Conservation (phyloP, 768 basidiomycete species). For the Leccinum truebloodii region DNA sequence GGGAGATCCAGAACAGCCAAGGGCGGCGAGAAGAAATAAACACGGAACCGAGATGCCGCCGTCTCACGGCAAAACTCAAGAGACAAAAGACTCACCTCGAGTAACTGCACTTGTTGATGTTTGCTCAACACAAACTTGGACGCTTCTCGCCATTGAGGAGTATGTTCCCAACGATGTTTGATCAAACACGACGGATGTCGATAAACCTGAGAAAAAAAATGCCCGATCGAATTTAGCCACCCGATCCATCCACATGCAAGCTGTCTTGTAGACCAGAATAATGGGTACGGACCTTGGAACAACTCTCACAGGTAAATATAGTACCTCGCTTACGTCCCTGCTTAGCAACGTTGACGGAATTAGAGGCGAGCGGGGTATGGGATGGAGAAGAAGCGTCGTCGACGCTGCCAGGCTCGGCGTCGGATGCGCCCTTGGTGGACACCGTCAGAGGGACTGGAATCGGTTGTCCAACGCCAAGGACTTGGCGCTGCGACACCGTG, state of each 20-base stretch:
- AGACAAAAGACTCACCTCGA: constrained; percentile 58
- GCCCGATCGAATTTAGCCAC: constrained; percentile 4
- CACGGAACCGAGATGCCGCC: not conserved
- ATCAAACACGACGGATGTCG: constrained; percentile 93
- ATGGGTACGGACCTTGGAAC: constrained; percentile 69
- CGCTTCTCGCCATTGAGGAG: constrained; percentile 93
- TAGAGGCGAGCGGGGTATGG: constrained; percentile 5
- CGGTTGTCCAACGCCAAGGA: constrained; percentile 13
- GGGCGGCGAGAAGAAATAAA: constrained; percentile 1
- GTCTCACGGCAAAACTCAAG: not conserved
- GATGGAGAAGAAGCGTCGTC: constrained; percentile 20
- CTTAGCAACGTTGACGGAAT: constrained; percentile 28
- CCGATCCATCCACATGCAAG: constrained; percentile 6
- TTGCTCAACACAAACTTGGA: constrained; percentile 89
- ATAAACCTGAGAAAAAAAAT: constrained; percentile 57
- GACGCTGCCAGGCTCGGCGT: constrained; percentile 10
- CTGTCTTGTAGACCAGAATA: constrained; percentile 1
- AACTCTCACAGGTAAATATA: constrained; percentile 91
- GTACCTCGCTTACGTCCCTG: constrained; percentile 77
- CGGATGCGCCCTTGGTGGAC: constrained; percentile 5
- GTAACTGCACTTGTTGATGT: constrained; percentile 95
- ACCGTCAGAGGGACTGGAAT: constrained; percentile 6
- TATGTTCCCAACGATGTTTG: constrained; percentile 98
- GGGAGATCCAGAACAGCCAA: not conserved
- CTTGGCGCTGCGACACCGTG: constrained; percentile 30